Evolutionary conservation across 106 monocot species (phyloP), one percentile per base, ranked within the genome.

Genomic region (Phalaenopsis equestris): DNA sequence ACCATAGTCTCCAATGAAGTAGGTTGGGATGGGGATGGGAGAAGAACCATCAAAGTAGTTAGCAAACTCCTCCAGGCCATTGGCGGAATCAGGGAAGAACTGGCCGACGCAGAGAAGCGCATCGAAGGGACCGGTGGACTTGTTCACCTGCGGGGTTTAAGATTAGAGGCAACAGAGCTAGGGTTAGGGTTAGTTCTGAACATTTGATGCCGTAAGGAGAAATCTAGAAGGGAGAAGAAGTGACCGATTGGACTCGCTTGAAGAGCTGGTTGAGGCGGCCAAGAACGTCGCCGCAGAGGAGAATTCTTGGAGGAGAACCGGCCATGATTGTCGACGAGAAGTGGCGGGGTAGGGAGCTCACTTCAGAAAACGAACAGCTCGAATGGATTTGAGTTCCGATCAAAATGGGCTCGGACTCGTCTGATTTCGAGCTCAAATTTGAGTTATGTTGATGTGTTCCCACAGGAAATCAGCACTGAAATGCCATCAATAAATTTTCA

Each of bases 1-100:
- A 64, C 96, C 90, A 76, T 94, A 98, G 56, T 89, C 92, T 3
- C 98, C 98, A 15, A 81, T 98, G 91, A 98, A 98, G 83, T 98
- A 98, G 12, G 98, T 98, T 2, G 92, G 94, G 17, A 98, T 88
- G 42, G 94, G 98, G 0, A 94, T 80, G 12, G 74, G 23, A 41
- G 80, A 79, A 55, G 87, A 83, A 23, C 91, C 92, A 10, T 89
- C 89, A 41, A 98, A 18, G 78, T 86, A 91, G 52, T 89, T 89
- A 12, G 85, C 78, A 18, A 98, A 46, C 72, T 98, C 98, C 5
- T 67, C 84, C 8, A 79, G 39, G 5, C 52, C 79, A 8, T 92
- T 89, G 21, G 77, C 21, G 17, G 83, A 81, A 6, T 85, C 89
- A 1, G 98, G 87, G 81, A 98, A 98, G 87, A 98, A 98, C 86